Base-by-base conservation (phyloP, 345 rosid genomes). In the Eucalyptus coolabah region DNA sequence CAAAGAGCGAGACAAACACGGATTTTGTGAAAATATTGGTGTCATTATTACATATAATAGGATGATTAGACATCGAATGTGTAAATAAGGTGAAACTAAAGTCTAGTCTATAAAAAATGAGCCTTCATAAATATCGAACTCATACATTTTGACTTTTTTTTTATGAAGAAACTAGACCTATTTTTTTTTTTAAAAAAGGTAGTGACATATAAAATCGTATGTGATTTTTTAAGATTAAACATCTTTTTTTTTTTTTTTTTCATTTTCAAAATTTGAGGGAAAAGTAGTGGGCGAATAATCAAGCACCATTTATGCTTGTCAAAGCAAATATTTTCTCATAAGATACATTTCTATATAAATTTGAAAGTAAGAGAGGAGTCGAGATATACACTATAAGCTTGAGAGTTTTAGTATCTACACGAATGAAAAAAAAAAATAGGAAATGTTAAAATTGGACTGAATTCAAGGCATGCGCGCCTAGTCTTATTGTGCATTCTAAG, bases 321-420 rank as follows among this genome's bases (percentile, higher is more conserved):
- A 53, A 56, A 56, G 13, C 13, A 60, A 6, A 28, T 6, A 60
- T 60, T 60, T 26, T 28, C 3, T 60, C 32, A 28, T 12, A 3
- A 3, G 8, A 28, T 26, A 8, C 67, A 60, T 12, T 28, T 60
- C 15, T 28, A 60, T 60, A 26, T 60, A 17, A 28, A 60, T 60
- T 60, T 60, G n/a, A 60, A 60, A 60, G 8, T 26, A 26, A 53
- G 59, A 53, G 59, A 53, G 26, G 2, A 53, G 26, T 53, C 11
- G 2, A 53, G 59, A 53, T 21, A 53, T 21, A 53, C 26, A 53
- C 8, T 3, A 1, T 2, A 53, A 53, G 26, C 5, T 0, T 1
- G 3, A 56, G 63, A 56, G 2, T 56, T 60, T 60, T 6, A 12
- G 1, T 60, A 60, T 60, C 3, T 60, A 3, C 4, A 60, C 0